phyloP scores from a whole-genome alignment of 2,329 filamentous ascomycete genomes.

The Sclerotinia borealis region DNA sequence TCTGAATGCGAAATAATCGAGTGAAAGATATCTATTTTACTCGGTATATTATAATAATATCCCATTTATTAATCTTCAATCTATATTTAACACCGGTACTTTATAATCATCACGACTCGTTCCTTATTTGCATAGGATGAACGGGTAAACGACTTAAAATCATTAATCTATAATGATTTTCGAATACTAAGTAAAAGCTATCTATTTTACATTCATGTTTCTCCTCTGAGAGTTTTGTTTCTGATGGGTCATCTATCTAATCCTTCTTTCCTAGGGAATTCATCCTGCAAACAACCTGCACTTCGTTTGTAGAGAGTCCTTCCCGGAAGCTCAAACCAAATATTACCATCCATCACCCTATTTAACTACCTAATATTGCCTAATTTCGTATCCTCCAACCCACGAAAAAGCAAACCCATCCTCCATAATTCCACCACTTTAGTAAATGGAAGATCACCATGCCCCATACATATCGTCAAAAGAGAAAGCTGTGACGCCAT shows the following conservation, averaged over 20 bases:
- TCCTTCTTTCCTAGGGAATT: background rate
- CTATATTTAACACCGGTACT: too few relatives aligned
- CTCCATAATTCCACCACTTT: background rate
- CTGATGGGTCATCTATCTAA: slow-evolving; percentile 1
- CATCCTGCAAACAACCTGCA: slow-evolving; percentile 32
- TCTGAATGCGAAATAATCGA: too few relatives aligned
- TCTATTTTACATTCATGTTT: slow-evolving; percentile 1
- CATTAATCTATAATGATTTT: slow-evolving; percentile 6
- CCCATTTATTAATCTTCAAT: too few relatives aligned
- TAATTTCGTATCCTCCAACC: background rate
- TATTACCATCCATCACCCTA: background rate
- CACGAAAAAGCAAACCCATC: slow-evolving; percentile 5
- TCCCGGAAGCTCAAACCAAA: slow-evolving; percentile 2
- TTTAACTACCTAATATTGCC: background rate
- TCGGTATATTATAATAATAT: too few relatives aligned
- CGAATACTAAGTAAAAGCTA: background rate
- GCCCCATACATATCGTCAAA: slow-evolving; percentile 22
- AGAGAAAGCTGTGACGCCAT: slow-evolving; percentile 24
- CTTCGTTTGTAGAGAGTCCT: slow-evolving; percentile 26
- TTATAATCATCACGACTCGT: too few relatives aligned
- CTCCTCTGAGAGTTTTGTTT: background rate
- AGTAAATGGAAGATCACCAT: slow-evolving; percentile 13
- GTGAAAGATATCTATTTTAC: too few relatives aligned
- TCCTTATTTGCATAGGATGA: too few relatives aligned
- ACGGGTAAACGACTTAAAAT: too few relatives aligned